Base-by-base conservation (phyloP, 1,284 basidiomycete genomes). In the Ceratobasidium theobromae region DNA sequence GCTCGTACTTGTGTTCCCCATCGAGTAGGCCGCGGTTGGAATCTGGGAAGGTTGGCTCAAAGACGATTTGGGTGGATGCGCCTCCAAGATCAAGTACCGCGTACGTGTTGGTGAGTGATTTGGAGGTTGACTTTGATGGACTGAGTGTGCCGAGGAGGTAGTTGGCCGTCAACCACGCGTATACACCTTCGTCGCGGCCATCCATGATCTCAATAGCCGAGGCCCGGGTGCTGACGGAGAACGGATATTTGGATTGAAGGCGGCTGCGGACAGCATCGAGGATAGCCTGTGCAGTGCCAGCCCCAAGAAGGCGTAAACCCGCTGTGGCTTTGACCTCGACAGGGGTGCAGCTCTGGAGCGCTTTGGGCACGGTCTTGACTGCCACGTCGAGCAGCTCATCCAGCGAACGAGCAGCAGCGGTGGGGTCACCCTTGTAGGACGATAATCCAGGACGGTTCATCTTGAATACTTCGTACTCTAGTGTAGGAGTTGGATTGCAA, bases 161-260 rank as follows among this genome's bases (percentile, higher is more conserved):
- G 78, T 99, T 99, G 70, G 93, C 93, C 11, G 95, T 98, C 73
- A 98, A 95, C 96, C 96, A 99, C 18, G 95, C 95, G 75, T 93
- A 98, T 27, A 98, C 94, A 49, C 93, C 94, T 77, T 99, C 96
- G 74, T 98, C 95, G 72, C 87, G 89, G 18, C 96, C 96, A 72
- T 98, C 95, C 96, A 98, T 98, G 71, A 97, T 88, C 60, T 84
- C 85, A 25, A 96, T 90, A 2, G 82, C 83, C 21, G 60, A 53
- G 48, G 84, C 84, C 69, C 82, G 80, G 33, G 83, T 76, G 55
- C 73, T 77, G 6, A 83, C 80, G 40, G 79, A 78, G 79, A 98
- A 98, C 12, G 89, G 88, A 74, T 89, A 98, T 68, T 80, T 79
- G 11, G 75, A 74, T 72, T 82, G 79, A 69, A 98, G 74, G 71